Evolutionary conservation across 208 protist species (phyloP), one percentile per base, ranked within the genome.

Genomic region (Trypanosoma avium): DNA sequence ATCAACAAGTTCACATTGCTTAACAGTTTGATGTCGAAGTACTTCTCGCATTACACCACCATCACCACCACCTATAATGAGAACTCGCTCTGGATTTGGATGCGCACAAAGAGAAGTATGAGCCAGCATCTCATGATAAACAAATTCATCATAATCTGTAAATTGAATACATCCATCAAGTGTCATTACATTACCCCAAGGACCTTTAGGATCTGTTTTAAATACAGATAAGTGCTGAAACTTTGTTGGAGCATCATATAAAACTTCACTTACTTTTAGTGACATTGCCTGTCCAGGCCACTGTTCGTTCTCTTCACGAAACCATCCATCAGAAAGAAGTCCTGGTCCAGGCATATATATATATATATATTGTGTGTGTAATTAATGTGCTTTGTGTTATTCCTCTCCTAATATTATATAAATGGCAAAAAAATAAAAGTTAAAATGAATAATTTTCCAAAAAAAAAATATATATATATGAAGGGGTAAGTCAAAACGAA

Each of bases 121-220:
- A 9, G 91, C 93, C 24, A 99, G 94, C 97, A 99, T 99, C 79
- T 99, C 98, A 77, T 99, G 97, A 86, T 99, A 99, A 15, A 96
- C 81, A 67, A 98, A 98, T 83, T 99, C 97, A 73, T 99, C 98
- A 55, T 91, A 87, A 69, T 99, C 97, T 27, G 97, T 99, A 53
- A 91, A 63, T 72, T 99, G 97, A 56, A 99, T 97, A 43, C 86
- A 94, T 22, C 97, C 97, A 70, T 99, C 98, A 24, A 99, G 88
- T 32, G 92, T 88, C 63, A 99, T 91, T 50, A 99, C 96, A 53
- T 75, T 98, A 35, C 98, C 98, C 79, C 93, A 99, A 21, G 91
- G 85, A 7, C 88, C 91, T 56, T 73, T 83, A 12, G 81, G 76
- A 45, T 93, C 82, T 19, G 73, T 88, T 64, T 96, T 76, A 56